Evolutionary conservation across 1,284 basidiomycete genomes (phyloP), one percentile per base, ranked within the genome.

Genomic region (Moesziomyces antarcticus): DNA sequence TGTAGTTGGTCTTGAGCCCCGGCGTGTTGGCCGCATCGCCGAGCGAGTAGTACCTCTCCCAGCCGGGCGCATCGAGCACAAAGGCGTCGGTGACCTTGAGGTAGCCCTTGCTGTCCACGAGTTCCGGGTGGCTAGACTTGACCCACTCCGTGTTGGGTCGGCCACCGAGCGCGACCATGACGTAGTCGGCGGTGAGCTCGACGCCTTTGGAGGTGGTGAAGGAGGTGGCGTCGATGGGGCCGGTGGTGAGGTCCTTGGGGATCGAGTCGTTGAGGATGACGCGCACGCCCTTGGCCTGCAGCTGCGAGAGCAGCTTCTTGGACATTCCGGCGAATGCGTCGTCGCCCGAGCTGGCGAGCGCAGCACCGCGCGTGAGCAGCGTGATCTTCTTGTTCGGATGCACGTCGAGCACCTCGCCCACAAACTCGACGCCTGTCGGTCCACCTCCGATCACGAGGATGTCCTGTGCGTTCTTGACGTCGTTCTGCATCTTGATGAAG

Each of bases 401-500:
- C 14, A 30, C 25, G 6, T 60, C 52, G 13, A 56, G 16, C 30
- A 79, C 62, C 35, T 79, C 73, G n/a, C 87, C 87, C 0, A 85
- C 84, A 44, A 85, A 78, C 66, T 88, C 87, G 30, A 87, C 74
- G 3, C 87, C 87, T 21, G 85, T 85, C 0, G 86, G 78, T 7
- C 87, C 87, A 47, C 75, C 78, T 13, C 78, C 78, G 6, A 80
- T 55, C 6, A 78, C 56, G 16, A 80, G 41, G 40, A 80, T 57
- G 27, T 63, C 43, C 50, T 68, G 53, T 10, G 78, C 73, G 4
- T 20, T 47, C 16, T 43, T 46, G 35, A 77, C 49, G 5, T 78
- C 49, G 16, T 33, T 55, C 49, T 78, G 75, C 37, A 67, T 45
- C 27, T 48, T 48, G 33, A 46, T 33, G 24, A 76, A 69, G 11